Base-by-base conservation (phyloP, 2,329 filamentous ascomycete species). In the Aspergillus transmontanensis region DNA sequence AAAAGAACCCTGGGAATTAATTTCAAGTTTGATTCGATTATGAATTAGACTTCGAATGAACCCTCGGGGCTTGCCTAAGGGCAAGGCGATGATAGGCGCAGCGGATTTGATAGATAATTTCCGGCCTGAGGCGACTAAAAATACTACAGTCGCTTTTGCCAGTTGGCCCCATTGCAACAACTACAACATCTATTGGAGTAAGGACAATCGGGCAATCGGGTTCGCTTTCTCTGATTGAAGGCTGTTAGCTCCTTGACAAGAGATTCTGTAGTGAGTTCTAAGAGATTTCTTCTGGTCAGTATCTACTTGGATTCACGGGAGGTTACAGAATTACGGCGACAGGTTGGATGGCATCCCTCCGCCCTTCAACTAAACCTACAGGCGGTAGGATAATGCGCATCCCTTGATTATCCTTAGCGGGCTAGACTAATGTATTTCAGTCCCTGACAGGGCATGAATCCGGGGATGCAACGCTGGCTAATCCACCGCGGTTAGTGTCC, bases 391-490 rank as follows among this genome's bases (percentile, higher is more conserved):
- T 28, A 57, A 43, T 34, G 21, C 28, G 28, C 61, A 64, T 60
- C 58, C 62, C 61, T 63, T 64, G 62, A 66, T 64, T 43, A 59
- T 54, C 53, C 50, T 46, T 51, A 50, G 50, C 36, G 46, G 53
- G 21, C 34, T 57, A 62, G 57, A 36, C 46, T 36, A 48, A 61
- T 26, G 50, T 61, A 32, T 46, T 63, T 43, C 32, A 62, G 45
- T 54, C 61, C 61, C 60, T 62, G 58, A 63, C 65, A 66, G 59
- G 46, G 53, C 21, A 57, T 64, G 60, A 66, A 64, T 68, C 61
- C 62, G 65, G 65, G 65, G 65, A 60, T 63, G 65, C 56, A 66
- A 64, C 46, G 50, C 39, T 60, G 54, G 58, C 54, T 54, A 64
- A 57, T 61, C 59, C 58, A 64, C 50, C 54, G 36, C 46, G 59